phyloP scores from a whole-genome alignment of 495 filamentous ascomycete genomes.

The Lichina pygmaea region DNA sequence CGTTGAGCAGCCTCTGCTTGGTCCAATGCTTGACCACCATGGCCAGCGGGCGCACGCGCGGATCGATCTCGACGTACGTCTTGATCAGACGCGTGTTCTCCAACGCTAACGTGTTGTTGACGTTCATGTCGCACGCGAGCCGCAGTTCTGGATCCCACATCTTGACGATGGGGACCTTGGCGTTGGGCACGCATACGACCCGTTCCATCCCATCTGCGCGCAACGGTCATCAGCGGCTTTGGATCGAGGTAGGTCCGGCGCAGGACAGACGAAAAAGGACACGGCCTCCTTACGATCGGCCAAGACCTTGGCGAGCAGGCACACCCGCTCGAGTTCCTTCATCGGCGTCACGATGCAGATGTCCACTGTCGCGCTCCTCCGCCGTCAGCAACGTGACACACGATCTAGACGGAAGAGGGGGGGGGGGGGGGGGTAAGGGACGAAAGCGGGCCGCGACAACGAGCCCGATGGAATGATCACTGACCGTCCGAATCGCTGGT shows the following conservation, averaged over 20 bases:
- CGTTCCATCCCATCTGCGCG: constrained; percentile 73
- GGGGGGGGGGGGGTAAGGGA: no score
- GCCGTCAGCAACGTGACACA: no score
- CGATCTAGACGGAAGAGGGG: neutral
- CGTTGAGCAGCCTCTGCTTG: constrained; percentile 70
- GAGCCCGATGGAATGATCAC: constrained; percentile 8
- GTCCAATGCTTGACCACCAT: constrained; percentile 98
- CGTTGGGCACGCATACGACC: constrained; percentile 75
- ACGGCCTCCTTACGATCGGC: constrained; percentile 38
- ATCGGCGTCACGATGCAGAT: constrained; percentile 85
- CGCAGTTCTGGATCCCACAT: constrained; percentile 88
- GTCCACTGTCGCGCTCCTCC: constrained; percentile 33
- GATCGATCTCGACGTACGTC: constrained; percentile 84
- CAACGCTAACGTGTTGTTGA: constrained; percentile 82
- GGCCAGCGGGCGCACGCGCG: constrained; percentile 67
- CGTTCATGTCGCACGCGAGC: constrained; percentile 93
- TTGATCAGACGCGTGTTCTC: constrained; percentile 97
- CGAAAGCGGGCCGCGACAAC: neutral
- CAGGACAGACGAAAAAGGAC: neutral
- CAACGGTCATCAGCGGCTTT: neutral
- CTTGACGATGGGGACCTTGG: constrained; percentile 96
- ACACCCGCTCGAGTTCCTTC: constrained; percentile 64
- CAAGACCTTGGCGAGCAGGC: constrained; percentile 61
- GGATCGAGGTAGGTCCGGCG: neutral
- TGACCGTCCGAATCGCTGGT: constrained; percentile 91